phyloP scores from a whole-genome alignment of 2,329 filamentous ascomycete genomes.

The Stenocarpella maydis region DNA sequence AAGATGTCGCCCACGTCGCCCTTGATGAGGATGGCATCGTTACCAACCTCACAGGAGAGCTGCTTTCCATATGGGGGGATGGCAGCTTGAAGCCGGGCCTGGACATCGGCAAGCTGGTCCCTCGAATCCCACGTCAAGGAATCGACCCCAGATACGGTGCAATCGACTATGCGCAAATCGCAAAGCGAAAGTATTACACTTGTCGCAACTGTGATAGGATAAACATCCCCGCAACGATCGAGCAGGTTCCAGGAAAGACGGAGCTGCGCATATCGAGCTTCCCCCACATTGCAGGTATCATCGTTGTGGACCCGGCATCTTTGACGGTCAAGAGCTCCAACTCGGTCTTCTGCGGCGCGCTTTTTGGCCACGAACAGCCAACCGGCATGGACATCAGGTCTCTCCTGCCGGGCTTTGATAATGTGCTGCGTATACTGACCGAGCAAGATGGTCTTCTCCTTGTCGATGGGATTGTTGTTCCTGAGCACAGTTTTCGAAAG shows the following conservation, averaged over 20 bases:
- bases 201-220: conserved; percentile 79
- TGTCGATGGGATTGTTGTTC: conserved; percentile 93
- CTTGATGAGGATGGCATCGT: conserved; percentile 82
- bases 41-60: conserved; percentile 74
- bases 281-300: conserved; percentile 95
- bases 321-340: conserved; percentile 91
- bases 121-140: conserved; percentile 79
- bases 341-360: conserved; percentile 88
- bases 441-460: conserved; percentile 87
- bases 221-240: conserved; percentile 85
- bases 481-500: conserved; percentile 93
- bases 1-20: conserved; percentile 82
- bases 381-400: conserved; percentile 82
- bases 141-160: conserved; percentile 75
- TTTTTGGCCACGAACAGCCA: conserved; percentile 88
- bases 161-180: conserved; percentile 80
- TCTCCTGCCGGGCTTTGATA: conserved; percentile 87
- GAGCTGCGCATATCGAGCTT: conserved; percentile 91
- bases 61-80: conserved; percentile 85
- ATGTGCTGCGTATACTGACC: conserved; percentile 79
- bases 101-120: conserved; percentile 81
- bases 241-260: conserved; percentile 72
- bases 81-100: conserved; percentile 72
- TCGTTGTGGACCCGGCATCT: conserved; percentile 83
- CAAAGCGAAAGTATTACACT: conserved; percentile 80